Evolutionary conservation across 2,329 filamentous ascomycete genomes (phyloP), one percentile per base, ranked within the genome.

Genomic region (Phoma sp.): DNA sequence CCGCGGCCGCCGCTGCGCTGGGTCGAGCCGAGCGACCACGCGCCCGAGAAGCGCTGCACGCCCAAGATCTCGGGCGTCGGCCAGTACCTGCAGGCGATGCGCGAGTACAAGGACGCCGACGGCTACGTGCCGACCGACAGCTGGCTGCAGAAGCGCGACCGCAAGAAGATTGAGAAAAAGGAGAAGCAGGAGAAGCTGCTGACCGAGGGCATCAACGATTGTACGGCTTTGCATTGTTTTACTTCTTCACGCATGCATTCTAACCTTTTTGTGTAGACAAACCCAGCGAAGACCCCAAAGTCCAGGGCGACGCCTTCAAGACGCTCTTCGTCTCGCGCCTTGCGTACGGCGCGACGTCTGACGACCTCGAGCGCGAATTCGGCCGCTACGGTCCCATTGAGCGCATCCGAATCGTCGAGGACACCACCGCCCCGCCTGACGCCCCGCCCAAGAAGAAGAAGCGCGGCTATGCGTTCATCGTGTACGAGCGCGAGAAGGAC

Each of bases 401-500:
- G 78, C 87, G 93, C 73, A 96, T 96, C 70, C 91, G 94, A 60
- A 91, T 96, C 67, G 86, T 97, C 65, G 86, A 86, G 69, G 89
- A 96, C 74, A 88, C 87, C 4, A 86, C 91, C 66, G 84, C 86
- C 84, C 65, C 85, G 85, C 71, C 89, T 84, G 76, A 85, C 83
- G 52, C 90, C 43, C 65, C 73, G 12, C 48, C 60, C 7, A 78
- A 78, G 64, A 80, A 78, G 71, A 92, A 93, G 78, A 91, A 96
- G 72, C 85, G 89, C 70, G 95, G 95, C 59, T 99, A 99, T 77
- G 95, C 92, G 58, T 99, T 99, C 74, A 89, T 99, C 66, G 91
- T 98, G 50, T 99, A 94, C 74, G 94, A 98, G 78, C 89, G 91
- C 76, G 95, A 98, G 79, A 93, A 94, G 78, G 95, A 98, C 75